Conservation (phyloP, 2,329 filamentous ascomycete genomes). For the Cercospora berteroae region DNA sequence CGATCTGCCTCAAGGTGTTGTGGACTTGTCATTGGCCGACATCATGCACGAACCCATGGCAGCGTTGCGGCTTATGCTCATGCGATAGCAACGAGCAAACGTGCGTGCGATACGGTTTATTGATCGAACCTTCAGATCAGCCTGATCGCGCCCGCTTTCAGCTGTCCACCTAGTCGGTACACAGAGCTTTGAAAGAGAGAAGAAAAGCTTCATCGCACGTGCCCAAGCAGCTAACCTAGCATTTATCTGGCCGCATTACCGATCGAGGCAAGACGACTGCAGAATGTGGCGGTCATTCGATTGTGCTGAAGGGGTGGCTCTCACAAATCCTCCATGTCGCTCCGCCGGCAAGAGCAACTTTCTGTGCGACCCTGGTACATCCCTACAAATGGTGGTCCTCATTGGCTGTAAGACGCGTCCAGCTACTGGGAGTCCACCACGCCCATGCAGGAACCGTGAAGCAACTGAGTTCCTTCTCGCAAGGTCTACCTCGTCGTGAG, state of each 20-base stretch:
- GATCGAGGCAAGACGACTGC: not conserved
- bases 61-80: not conserved
- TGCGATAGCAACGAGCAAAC: not conserved
- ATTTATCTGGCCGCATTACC: not conserved
- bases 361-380: not conserved
- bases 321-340: not conserved
- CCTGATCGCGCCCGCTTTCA: not conserved
- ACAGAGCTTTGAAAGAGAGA: not conserved
- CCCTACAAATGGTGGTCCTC: not conserved
- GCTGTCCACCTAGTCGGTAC: not conserved
- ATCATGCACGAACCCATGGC: not conserved
- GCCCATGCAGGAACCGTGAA: slow-evolving; percentile 1
- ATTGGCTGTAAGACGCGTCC: not conserved
- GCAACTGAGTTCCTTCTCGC: not conserved
- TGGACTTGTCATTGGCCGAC: not conserved
- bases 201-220: not conserved
- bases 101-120: not conserved
- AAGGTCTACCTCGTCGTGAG: not conserved
- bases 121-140: not conserved
- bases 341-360: not conserved
- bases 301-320: not conserved
- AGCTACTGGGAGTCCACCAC: not conserved
- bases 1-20: not conserved
- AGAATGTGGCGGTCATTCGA: not conserved
- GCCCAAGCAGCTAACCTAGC: not conserved